Evolutionary conservation across 108 stramenopile genomes (phyloP).

Genomic region (Cyclotella atomus): DNA sequence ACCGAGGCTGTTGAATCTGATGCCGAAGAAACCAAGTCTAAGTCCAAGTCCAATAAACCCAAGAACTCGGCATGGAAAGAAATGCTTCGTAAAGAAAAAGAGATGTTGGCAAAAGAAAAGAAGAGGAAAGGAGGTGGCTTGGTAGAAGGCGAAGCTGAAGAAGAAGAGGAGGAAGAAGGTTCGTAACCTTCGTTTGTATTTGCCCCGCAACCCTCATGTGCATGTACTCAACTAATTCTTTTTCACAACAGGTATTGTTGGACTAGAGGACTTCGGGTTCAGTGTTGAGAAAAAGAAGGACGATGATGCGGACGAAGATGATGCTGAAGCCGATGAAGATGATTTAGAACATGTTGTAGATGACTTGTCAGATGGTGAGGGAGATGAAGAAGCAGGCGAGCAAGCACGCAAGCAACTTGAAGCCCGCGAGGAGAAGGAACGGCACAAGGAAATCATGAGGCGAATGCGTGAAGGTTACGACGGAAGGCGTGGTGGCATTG

Average conservation of each 20-base stretch:
- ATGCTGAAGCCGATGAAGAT: constrained; percentile 67
- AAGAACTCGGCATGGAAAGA: constrained; percentile 80
- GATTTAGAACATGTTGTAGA: constrained; percentile 89
- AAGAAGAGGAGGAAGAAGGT: constrained; percentile 93
- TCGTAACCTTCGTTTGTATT: too few relatives aligned
- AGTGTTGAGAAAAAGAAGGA: constrained; percentile 75
- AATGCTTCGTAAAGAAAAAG: constrained; percentile 78
- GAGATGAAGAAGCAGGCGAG: constrained; percentile 86
- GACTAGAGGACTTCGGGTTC: constrained; percentile 91
- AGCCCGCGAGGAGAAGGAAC: constrained; percentile 79
- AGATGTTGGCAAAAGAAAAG: constrained; percentile 54
- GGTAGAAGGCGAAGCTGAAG: constrained; percentile 86
- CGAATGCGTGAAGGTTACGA: constrained; percentile 91
- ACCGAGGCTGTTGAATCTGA: not conserved
- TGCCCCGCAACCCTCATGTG: too few relatives aligned
- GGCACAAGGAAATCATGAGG: constrained; percentile 88
- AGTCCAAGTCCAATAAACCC: constrained; percentile 33
- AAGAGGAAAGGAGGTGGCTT: constrained; percentile 61
- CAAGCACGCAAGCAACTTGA: constrained; percentile 62
- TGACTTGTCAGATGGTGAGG: constrained; percentile 88
- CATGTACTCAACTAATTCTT: too few relatives aligned
- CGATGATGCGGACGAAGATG: constrained; percentile 65
- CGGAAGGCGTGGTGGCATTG: constrained; percentile 85
- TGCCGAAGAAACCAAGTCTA: not conserved
- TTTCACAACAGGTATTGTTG: too few relatives aligned